Base-by-base conservation (phyloP, 2,329 filamentous ascomycete species). In the Pseudogymnoascus sp. region DNA sequence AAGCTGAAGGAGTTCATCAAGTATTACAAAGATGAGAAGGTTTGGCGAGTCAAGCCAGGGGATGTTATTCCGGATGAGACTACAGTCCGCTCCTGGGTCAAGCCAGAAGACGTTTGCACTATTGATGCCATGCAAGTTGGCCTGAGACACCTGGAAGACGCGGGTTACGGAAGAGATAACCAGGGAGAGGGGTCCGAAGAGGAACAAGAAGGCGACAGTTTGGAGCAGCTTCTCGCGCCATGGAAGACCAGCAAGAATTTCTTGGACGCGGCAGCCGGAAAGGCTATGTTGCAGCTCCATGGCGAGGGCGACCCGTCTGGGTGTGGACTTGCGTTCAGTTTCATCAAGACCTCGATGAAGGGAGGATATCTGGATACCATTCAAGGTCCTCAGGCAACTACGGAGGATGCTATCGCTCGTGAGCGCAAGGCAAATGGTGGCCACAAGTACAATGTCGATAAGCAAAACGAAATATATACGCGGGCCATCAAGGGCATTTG, bases 221-320 rank as follows among this genome's bases (percentile, higher is more conserved):
- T 95, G 9, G 91, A 95, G 59, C 86, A 93, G 72, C 90, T 92
- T 70, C 85, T 99, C 75, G 91, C 93, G 0, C 94, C 94, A 0
- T 99, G 94, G 94, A 91, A 93, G 68, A 93, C 91, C 0, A 96
- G 91, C 59, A 96, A 96, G 76, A 96, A 96, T 64, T 99, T 99
- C 75, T 83, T 97, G 62, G 89, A 97, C 66, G 94, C 94, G 1
- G 93, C 90, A 58, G 87, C 91, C 63, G 91, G 91, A 62, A 99
- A 99, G 72, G 94, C 94, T 2, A 99, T 99, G 94, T 82, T 99
- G 50, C 89, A 92, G 67, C 82, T 99, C 11, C 92, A 97, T 68
- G 94, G 94, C 18, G 90, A 95, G 66, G 94, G 94, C 61, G 94
- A 99, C 71, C 94, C 94, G 3, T 96, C 93, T 0, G 91, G 91